Evolutionary conservation across 2,329 filamentous ascomycete genomes (phyloP), one percentile per base, ranked within the genome.

Genomic region (Hirsutella thompsonii): DNA sequence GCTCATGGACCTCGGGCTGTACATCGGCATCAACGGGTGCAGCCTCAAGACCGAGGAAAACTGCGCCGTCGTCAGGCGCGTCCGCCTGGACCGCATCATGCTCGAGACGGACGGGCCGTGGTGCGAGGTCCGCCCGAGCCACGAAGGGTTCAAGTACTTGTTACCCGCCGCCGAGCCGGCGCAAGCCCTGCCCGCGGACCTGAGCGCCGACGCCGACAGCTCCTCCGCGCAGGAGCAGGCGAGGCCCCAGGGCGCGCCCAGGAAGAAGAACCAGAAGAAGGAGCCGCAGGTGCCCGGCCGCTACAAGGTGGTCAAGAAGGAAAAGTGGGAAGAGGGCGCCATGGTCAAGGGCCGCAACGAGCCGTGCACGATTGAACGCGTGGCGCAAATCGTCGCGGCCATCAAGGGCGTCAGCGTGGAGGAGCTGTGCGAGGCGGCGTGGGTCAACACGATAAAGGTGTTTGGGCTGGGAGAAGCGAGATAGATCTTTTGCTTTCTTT

Each of bases 261-360:
- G n/a, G n/a, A 56, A 61, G 40, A 56, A 57, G 55, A 64, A 70
- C 36, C 66, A 72, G 50, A 76, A 74, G 53, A 74, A 75, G 49
- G 69, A 83, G 48, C 68, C 77, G 5, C 80, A 81, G 39, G 76
- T 83, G 1, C 81, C 82, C 0, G 70, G 78, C 40, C 65, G 86
- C 28, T 92, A 81, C 51, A 93, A 84, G 62, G 71, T 80, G 4
- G 83, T 95, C 23, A 98, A 96, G 70, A 96, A 94, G 65, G 92
- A 98, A 65, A 94, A 85, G 59, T 98, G 88, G 82, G 74, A 76
- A 36, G 78, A 85, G 52, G 90, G 89, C 0, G 72, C 72, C 33
- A 90, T 95, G 84, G 76, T 98, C 40, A 98, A 96, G 64, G 87
- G 90, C 1, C 76, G 92, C 45, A 98, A 98, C 56, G 92, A 98